phyloP scores from a whole-genome alignment of 176 grass and related monocot species.

The Hsuehochloa calcarea region DNA sequence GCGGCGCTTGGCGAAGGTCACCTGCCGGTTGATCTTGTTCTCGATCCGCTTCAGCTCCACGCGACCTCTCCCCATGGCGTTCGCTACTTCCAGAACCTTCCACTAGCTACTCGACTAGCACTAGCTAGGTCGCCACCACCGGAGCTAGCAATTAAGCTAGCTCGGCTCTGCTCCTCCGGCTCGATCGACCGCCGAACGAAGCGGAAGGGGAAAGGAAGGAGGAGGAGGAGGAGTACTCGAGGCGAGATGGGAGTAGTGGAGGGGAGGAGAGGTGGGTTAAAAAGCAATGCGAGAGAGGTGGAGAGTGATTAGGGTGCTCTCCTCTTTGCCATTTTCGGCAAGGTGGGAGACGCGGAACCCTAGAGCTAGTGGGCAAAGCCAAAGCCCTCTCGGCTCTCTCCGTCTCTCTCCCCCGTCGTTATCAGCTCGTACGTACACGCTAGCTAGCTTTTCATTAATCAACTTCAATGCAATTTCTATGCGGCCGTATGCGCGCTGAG shows the following conservation, averaged over 20 bases:
- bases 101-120: neutral
- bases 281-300: neutral
- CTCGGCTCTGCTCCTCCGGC: neutral
- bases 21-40: conserved; percentile 99
- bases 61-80: conserved; percentile 77
- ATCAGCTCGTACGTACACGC: conserved; percentile 33
- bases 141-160: neutral
- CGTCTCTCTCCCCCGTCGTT: neutral
- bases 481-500: neutral
- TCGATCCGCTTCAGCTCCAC: conserved; percentile 98
- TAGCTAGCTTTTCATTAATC: conserved; percentile 1
- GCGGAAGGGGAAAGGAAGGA: neutral
- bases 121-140: neutral
- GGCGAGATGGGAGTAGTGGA: neutral
- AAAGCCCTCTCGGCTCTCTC: neutral
- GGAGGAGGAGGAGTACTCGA: neutral
- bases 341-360: conserved; percentile 49
- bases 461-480: neutral
- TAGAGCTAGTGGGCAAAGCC: conserved; percentile 20
- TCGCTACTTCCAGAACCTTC: neutral
- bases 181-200: neutral
- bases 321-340: conserved; percentile 48
- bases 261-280: conserved; percentile 11
- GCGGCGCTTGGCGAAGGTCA: conserved; percentile 90
- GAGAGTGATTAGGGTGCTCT: conserved; percentile 11